Evolutionary conservation across 345 rosid species (phyloP).

Genomic region (Arabis hirsuta): DNA sequence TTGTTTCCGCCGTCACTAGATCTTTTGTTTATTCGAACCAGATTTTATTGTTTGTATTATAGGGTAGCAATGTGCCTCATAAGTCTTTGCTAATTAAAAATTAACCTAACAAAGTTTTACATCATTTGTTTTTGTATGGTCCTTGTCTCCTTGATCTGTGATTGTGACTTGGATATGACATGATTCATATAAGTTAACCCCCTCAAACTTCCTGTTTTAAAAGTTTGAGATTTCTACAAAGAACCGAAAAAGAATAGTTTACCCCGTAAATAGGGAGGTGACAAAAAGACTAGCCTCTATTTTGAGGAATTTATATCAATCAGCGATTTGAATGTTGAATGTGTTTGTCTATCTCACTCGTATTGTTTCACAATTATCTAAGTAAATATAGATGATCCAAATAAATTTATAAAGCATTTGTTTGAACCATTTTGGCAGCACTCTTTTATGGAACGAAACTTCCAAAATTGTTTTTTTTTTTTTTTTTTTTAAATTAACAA

Average conservation of each 20-base stretch:
- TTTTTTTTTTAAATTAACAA: too few relatives aligned
- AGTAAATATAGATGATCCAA: too few relatives aligned
- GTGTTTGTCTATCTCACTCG: neutral
- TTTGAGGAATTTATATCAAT: neutral
- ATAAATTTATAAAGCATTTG: too few relatives aligned
- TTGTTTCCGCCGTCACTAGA: constrained; percentile 31
- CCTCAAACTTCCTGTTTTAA: neutral
- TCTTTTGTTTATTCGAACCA: neutral
- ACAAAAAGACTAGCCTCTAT: neutral
- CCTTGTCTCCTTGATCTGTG: constrained; percentile 3
- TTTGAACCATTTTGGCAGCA: too few relatives aligned
- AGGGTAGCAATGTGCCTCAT: constrained; percentile 1
- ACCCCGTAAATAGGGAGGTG: neutral
- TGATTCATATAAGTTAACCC: constrained; percentile 20
- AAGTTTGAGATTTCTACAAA: neutral
- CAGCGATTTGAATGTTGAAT: neutral
- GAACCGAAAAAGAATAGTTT: neutral
- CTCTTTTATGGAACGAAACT: too few relatives aligned
- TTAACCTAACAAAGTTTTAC: neutral
- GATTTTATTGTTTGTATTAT: neutral
- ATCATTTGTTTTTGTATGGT: neutral
- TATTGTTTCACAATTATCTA: neutral
- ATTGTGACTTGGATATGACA: constrained; percentile 16
- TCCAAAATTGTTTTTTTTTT: too few relatives aligned
- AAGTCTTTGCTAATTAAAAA: neutral